These are phyloP conservation scores for Chaetoceros tenuissimus DNA, from an alignment of 108 stramenopile genomes.

Conservation along the genomic window DNA sequence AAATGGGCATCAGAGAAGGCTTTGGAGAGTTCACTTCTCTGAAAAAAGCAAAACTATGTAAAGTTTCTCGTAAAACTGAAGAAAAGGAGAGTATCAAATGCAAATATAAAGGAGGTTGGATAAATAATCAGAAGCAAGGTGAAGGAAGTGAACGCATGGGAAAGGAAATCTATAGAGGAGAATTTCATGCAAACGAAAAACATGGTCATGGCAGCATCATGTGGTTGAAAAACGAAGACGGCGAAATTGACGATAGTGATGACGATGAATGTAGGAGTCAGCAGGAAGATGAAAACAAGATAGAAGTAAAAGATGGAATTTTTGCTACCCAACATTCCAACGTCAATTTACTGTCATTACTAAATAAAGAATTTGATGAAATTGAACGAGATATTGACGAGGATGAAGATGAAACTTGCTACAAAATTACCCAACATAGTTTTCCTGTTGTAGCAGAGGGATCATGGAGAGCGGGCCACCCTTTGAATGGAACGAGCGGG, in stretches of 20 bases:
- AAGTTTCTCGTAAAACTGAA: neutral
- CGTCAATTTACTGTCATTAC: no score
- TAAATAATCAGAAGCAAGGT: neutral
- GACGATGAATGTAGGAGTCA: neutral
- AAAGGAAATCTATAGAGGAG: constrained; percentile 4
- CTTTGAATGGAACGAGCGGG: neutral
- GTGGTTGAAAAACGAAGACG: no score
- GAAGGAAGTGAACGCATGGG: constrained; percentile 7
- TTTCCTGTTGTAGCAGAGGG: constrained; percentile 3
- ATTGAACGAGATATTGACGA: no score
- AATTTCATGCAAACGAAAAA: neutral
- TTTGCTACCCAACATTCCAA: no score
- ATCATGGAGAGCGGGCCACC: neutral
- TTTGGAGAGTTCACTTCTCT: constrained; percentile 16
- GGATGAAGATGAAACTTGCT: no score
- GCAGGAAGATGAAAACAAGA: constrained; percentile 1
- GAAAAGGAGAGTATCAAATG: neutral
- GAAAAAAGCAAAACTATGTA: neutral
- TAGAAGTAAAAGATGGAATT: constrained; percentile 7
- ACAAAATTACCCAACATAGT: no score
- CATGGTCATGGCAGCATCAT: constrained; percentile 9
- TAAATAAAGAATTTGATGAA: no score
- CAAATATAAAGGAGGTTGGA: neutral
- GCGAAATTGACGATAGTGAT: constrained; percentile 2
- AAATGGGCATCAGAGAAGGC: constrained; percentile 20